Evolutionary conservation across 75 land plant species (phyloP), one percentile per base, ranked within the genome.

Genomic region (Pinus taeda): DNA sequence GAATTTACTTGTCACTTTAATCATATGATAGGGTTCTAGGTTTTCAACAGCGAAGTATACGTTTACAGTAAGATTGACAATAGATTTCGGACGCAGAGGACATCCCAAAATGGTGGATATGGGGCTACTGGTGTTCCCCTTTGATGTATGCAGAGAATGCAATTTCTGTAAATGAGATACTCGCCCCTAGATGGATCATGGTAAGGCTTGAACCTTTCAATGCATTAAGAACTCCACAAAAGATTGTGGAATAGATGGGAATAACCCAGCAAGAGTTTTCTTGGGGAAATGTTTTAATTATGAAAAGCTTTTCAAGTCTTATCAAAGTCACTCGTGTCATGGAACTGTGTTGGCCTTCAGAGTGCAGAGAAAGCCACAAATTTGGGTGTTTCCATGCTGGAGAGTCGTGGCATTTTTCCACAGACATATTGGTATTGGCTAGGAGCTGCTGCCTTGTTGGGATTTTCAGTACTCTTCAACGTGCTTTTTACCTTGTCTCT

Each of bases 51-150:
- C 8, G 49, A 45, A 45, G 8, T 45, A 45, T 45, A 45, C 6
- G 49, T 45, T 45, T n/a, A 69, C 45, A 69, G 39, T 67, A 12
- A 69, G 45, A 69, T 37, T 69, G n/a, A 69, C 53, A 3, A 69
- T 69, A 45, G 49, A 69, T 39, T 69, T 69, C 20, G 7, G 12
- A 63, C 4, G 39, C 83, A 91, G 90, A 45, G 58, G 36, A 71
- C 45, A 92, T 92, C 33, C 88, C 90, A 20, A 78, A 70, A 0
- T 92, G 92, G 88, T 92, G 92, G 94, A 78, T 77, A 37, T 91
- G 96, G 96, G 96, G 85, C 59, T 87, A 91, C 63, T 93, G 91
- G 91, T 20, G 82, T 57, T 93, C 96, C 17, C 94, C 94, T 15
- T 36, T 93, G 61, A 79, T 85, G 6, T 92, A 93, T 65, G 90